These are phyloP conservation scores for Xerophyta viscosa DNA, from an alignment of 106 monocot species.

Conservation along the genomic window DNA sequence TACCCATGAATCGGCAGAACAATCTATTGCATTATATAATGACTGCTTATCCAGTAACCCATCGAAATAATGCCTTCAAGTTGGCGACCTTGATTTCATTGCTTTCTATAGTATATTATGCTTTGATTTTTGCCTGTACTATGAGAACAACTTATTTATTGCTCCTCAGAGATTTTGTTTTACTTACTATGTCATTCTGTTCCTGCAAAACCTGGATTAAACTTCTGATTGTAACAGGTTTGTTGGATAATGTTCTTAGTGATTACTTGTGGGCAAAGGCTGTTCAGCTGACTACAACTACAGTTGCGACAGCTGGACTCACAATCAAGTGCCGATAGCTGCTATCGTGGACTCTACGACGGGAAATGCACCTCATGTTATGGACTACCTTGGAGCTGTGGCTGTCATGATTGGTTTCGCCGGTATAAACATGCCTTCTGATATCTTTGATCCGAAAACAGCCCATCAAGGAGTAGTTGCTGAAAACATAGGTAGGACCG, in stretches of 20 bases:
- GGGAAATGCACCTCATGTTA: constrained; percentile 70
- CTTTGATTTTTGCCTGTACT: too few relatives aligned
- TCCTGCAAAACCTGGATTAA: too few relatives aligned
- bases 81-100: too few relatives aligned
- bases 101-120: too few relatives aligned
- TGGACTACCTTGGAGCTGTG: constrained; percentile 71
- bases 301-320: constrained; percentile 95
- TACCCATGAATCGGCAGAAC: too few relatives aligned
- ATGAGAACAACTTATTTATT: background rate
- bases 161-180: too few relatives aligned
- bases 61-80: too few relatives aligned
- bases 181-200: too few relatives aligned
- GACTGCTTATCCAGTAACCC: too few relatives aligned
- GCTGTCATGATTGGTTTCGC: constrained; percentile 73
- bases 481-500: background rate
- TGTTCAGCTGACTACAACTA: constrained; percentile 72
- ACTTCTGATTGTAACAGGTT: too few relatives aligned
- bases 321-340: constrained; percentile 93
- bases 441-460: constrained; percentile 4
- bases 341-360: constrained; percentile 71
- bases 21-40: too few relatives aligned
- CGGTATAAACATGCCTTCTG: constrained; percentile 67
- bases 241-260: constrained; percentile 84
- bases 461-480: constrained; percentile 10
- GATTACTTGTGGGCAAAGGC: constrained; percentile 98